Base-by-base conservation (phyloP, 495 filamentous ascomycete genomes). In the Aspergillus bridgeri region DNA sequence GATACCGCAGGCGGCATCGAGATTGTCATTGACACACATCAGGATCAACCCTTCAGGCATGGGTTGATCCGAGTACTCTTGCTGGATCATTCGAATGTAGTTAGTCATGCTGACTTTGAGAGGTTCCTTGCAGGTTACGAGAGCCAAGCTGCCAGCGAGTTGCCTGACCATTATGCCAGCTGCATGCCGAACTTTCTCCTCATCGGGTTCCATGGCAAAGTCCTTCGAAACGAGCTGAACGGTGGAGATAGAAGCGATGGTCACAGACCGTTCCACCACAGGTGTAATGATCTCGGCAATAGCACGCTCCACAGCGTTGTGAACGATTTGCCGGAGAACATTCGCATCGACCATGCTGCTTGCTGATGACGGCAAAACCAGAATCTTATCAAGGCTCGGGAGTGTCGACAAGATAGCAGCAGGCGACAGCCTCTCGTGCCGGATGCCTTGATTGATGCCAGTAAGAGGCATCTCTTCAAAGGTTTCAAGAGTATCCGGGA, bases 51-150 rank as follows among this genome's bases (percentile, higher is more conserved):
- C 92, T 67, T 99, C 95, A 2, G 92, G 89, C 59, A 89, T 88
- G 23, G 85, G 85, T 63, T 89, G 86, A 27, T 96, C 90, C 0
- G 79, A 81, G 27, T 81, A 74, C n/a, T 83, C 81, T 38, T 81
- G 74, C 57, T 81, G 75, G 9, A 90, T 86, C 65, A 92, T 79
- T n/a, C 95, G 88, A 61, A 99, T 89, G 66, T 97, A 95, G 71
- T 97, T 98, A 33, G 84, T 89, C 77, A 98, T 97, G 75, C 93
- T 97, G 71, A 92, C 91, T 57, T 92, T 85, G 19, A 99, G 78
- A 24, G 94, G 94, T 66, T 99, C 95, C 72, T 97, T 98, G 65
- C 92, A 98, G 6, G 94, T 98, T n/a, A 98, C 94, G 17, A 96
- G 81, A 15, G 94, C 94, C 51, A 99, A 81, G 62, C 90, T 94